Conservation (phyloP, 192 early-diverging fungal genomes). For the Diversispora epigaea region DNA sequence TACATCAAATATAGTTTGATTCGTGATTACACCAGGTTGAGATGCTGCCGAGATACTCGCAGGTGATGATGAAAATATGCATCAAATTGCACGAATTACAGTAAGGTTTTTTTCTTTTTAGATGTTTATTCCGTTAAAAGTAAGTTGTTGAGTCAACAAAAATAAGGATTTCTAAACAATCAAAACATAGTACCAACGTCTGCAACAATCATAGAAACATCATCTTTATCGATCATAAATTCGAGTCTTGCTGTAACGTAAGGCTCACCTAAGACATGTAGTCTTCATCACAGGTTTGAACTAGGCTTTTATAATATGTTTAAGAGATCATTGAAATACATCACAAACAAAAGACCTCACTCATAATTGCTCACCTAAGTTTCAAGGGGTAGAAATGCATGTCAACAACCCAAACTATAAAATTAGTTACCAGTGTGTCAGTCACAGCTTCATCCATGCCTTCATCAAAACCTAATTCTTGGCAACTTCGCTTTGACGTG, state of each 20-base stretch:
- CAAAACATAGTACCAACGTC: conserved; percentile 9
- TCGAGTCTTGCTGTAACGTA: not conserved
- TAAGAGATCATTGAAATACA: not conserved
- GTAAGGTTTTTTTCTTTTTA: not conserved
- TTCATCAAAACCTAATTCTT: conserved; percentile 3
- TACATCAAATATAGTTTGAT: conserved; percentile 25
- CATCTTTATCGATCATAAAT: not conserved
- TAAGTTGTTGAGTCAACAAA: conserved; percentile 13
- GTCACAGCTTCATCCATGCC: not conserved
- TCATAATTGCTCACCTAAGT: not conserved
- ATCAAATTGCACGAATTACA: not conserved
- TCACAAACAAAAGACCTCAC: not conserved
- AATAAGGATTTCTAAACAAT: conserved; percentile 6
- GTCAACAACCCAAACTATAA: not conserved
- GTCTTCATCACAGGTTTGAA: not conserved
- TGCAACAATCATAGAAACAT: not conserved
- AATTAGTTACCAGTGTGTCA: not conserved
- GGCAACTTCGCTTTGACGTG: not conserved
- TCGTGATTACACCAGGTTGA: not conserved
- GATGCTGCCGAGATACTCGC: not conserved
- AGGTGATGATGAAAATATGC: not conserved
- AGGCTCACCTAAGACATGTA: not conserved
- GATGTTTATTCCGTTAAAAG: conserved; percentile 6
- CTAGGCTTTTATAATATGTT: not conserved
- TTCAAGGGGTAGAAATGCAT: not conserved